Evolutionary conservation across 371 early-diverging fungal species (phyloP).

Genomic region (Mortierella sp.): DNA sequence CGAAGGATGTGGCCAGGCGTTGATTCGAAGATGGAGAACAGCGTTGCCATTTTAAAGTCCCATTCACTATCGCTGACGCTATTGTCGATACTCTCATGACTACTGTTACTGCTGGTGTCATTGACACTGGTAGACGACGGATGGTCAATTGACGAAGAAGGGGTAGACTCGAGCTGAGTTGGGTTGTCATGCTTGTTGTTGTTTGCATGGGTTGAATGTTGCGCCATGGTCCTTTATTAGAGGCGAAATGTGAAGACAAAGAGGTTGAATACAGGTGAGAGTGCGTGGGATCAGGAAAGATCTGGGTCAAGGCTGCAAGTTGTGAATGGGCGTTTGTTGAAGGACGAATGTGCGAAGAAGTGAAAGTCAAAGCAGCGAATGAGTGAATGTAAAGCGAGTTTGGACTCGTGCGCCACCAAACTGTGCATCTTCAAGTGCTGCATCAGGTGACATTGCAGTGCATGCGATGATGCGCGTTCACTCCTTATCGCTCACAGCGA

Average conservation of each 20-base stretch:
- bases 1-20: slow-evolving; percentile 29
- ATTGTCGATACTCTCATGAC: not conserved
- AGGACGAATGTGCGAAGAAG: not conserved
- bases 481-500: not conserved
- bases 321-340: no score
- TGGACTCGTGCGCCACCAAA: slow-evolving; percentile 9
- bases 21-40: slow-evolving; percentile 53
- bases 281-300: not conserved
- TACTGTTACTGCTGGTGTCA: not conserved
- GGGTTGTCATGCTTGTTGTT: not conserved
- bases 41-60: slow-evolving; percentile 52
- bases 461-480: not conserved
- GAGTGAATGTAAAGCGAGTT: not conserved
- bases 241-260: not conserved
- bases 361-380: not conserved
- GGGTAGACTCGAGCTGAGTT: not conserved
- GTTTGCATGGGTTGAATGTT: not conserved
- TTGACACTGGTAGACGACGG: no score
- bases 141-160: not conserved
- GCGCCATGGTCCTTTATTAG: not conserved
- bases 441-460: not conserved
- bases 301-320: no score
- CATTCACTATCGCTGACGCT: not conserved
- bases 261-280: not conserved
- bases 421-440: not conserved